A percentile compares a stretch with the other conserved stretches of the same genome.
phyloP scores from a whole-genome alignment of 805 yeast species.

The Lachancea waltii region DNA sequence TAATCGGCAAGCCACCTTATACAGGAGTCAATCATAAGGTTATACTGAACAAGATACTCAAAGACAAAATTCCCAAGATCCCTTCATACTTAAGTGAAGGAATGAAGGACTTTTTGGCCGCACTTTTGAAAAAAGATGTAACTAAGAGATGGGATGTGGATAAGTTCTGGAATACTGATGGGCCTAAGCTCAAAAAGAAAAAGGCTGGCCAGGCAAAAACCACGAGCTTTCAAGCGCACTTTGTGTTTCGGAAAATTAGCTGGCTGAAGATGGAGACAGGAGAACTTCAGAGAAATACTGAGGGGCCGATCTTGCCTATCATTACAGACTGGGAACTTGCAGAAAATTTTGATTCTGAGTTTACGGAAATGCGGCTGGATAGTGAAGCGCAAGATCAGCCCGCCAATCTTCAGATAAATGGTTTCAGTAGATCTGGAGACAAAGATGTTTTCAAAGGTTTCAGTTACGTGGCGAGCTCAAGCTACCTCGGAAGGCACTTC shows the following conservation, averaged over 20 bases:
- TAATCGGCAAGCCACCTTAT: constrained; percentile 84
- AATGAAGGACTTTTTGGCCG: constrained; percentile 66
- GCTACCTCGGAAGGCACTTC: constrained; percentile 32
- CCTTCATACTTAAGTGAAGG: constrained; percentile 76
- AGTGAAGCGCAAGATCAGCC: constrained; percentile 19
- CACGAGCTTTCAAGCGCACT: constrained; percentile 47
- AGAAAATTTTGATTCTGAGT: constrained; percentile 76
- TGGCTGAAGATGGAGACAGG: constrained; percentile 57
- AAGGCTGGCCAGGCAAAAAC: constrained; percentile 28
- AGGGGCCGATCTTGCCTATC: constrained; percentile 79
- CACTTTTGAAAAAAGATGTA: constrained; percentile 65
- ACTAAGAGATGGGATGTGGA: constrained; percentile 57
- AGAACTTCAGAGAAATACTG: constrained; percentile 35
- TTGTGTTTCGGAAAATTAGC: constrained; percentile 69
- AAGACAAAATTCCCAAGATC: constrained; percentile 50
- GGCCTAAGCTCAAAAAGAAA: constrained; percentile 22
- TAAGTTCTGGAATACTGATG: constrained; percentile 39
- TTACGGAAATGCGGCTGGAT: constrained; percentile 58
- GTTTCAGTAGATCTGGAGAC: constrained; percentile 8
- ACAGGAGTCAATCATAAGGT: constrained; percentile 74
- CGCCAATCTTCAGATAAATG: constrained; percentile 1
- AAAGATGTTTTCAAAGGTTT: constrained; percentile 32
- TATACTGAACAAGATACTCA: constrained; percentile 66
- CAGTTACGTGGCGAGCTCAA: constrained; percentile 33
- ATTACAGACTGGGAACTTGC: constrained; percentile 77